Conservation (phyloP, 805 yeast species). For the Geotrichum ghanense region DNA sequence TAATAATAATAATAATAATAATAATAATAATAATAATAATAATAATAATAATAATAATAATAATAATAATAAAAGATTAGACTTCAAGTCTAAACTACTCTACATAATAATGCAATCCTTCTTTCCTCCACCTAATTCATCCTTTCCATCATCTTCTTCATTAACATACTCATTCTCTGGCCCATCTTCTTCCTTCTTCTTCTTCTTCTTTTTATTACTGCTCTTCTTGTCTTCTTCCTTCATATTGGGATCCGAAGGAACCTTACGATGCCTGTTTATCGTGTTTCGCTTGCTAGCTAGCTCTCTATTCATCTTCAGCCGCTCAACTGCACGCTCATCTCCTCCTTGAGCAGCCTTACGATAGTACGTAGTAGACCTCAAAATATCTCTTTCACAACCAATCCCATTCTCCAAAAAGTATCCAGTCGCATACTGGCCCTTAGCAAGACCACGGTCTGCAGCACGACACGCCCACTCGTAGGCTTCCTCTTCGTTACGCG, state of each 20-base stretch:
- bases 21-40: too few relatives aligned
- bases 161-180: background rate
- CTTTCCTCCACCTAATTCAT: background rate
- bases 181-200: background rate
- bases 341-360: constrained; percentile 56
- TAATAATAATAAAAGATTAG: too few relatives aligned
- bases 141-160: background rate
- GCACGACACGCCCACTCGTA: constrained; percentile 91
- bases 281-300: background rate
- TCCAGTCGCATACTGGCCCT: constrained; percentile 80
- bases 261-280: background rate
- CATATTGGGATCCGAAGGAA: too few relatives aligned
- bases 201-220: too few relatives aligned
- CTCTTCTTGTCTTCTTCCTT: too few relatives aligned
- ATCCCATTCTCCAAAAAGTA: constrained; percentile 79
- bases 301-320: constrained; percentile 14
- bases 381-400: constrained; percentile 56
- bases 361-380: constrained; percentile 65
- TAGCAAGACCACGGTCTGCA: constrained; percentile 59
- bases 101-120: background rate
- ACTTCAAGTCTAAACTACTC: too few relatives aligned
- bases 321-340: constrained; percentile 37
- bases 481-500: constrained; percentile 71
- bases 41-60: too few relatives aligned
- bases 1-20: too few relatives aligned